Base-by-base conservation (phyloP, 2,329 filamentous ascomycete genomes). In the Aspergillus sp. region DNA sequence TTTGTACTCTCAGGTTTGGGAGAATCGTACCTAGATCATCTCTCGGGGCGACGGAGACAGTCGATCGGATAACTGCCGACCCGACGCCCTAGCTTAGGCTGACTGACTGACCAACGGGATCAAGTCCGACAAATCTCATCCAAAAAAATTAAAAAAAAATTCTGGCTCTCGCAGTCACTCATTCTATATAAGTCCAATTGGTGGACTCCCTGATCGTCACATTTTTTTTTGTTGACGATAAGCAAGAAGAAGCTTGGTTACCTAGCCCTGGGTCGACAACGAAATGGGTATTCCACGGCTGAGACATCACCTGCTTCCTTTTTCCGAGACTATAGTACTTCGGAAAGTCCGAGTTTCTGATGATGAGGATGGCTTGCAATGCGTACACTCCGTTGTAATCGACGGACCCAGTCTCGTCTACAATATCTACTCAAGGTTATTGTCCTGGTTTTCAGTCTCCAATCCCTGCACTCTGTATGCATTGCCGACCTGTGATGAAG, bases 361-460 rank as follows among this genome's bases (percentile, higher is more conserved):
- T 15, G 46, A 67, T 34, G 59, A 67, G 38, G 56, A 50, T 30
- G 31, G 34, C 34, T 54, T 7, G 61, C 58, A 4, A 9, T 56
- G 48, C 23, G 64, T 74, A 30, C 61, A 66, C 6, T 72, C 74
- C 49, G 76, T 84, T 17, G 80, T 87, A 49, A 86, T 96, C 59
- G 93, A 97, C 72, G 93, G 92, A 0, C 92, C 93, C 4, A 89
- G 87, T 2, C 79, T 96, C 28, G 91, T 92, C 1, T 90, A 94
- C 73, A 85, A 91, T 73, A 80, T 93, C 46, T 87, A 90, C 63
- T 80, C 87, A 54, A 76, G 86, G 19, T 84, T 87, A 59, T 78
- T 86, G 48, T 73, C 70, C 3, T 74, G 76, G 59, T 75, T 74
- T 61, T 54, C 54, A 34, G 68, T 74, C 30, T 61, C 62, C 19